A percentile compares a stretch with the other conserved stretches of the same genome.
These are phyloP conservation scores for Ustilago hordei DNA, from an alignment of 1,284 basidiomycete species.

Conservation along the genomic window DNA sequence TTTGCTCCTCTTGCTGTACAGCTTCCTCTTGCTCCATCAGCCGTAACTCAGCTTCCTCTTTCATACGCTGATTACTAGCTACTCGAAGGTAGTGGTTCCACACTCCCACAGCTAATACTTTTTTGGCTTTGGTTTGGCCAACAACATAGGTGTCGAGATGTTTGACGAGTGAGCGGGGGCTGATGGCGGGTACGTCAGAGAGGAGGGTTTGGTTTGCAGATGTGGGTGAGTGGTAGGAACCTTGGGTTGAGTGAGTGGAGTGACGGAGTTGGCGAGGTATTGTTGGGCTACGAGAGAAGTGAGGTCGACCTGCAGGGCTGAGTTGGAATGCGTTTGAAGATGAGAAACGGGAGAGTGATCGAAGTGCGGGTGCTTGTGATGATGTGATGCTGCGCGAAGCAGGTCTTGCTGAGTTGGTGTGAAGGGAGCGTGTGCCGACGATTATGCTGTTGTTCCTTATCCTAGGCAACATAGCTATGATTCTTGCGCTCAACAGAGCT, in stretches of 20 bases:
- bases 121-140: conserved; percentile 91
- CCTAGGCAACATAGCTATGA: conserved; percentile 13
- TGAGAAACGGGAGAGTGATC: not conserved
- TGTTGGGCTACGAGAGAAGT: not conserved
- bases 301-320: not conserved
- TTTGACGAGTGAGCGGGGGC: conserved; percentile 77
- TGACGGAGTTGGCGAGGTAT: conserved; percentile 6
- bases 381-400: not conserved
- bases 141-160: conserved; percentile 91
- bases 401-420: not conserved
- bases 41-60: conserved; percentile 26
- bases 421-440: not conserved
- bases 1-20: not conserved
- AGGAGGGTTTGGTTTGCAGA: conserved; percentile 15
- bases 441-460: not conserved
- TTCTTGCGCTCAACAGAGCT: not conserved
- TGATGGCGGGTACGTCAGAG: conserved; percentile 24
- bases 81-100: conserved; percentile 45
- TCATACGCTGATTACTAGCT: conserved; percentile 32
- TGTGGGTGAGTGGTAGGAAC: conserved; percentile 21
- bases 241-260: conserved; percentile 6
- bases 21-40: not conserved
- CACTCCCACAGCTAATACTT: conserved; percentile 84
- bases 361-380: not conserved
- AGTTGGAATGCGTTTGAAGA: not conserved